Evolutionary conservation across 306 rosid species (phyloP).

Genomic region (Vigna trinervia): DNA sequence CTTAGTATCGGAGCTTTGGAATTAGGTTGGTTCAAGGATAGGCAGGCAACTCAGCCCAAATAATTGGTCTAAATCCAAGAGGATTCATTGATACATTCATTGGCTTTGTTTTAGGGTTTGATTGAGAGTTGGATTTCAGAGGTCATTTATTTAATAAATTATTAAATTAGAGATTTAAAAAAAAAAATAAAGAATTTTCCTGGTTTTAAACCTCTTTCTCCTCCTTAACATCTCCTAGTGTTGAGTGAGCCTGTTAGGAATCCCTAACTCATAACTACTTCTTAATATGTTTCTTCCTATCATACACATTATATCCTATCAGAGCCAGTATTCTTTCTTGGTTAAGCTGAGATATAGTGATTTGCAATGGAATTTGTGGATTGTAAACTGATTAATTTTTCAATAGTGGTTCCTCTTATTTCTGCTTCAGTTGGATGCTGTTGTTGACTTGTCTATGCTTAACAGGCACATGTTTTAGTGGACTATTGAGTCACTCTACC

Average conservation of each 20-base stretch:
- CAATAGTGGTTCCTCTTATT: background rate
- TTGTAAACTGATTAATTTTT: constrained; percentile 6
- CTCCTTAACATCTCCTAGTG: background rate
- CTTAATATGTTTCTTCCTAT: no score
- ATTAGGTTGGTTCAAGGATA: background rate
- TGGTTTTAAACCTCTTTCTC: background rate
- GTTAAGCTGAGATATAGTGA: background rate
- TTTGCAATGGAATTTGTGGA: constrained; percentile 1
- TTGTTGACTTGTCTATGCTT: constrained; percentile 6
- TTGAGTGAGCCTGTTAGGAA: background rate
- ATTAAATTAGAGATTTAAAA: background rate
- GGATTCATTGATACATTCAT: background rate
- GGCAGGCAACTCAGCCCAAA: background rate
- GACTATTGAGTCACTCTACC: constrained; percentile 8
- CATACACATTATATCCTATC: no score
- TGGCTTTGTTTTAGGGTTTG: background rate
- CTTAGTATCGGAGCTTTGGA: background rate
- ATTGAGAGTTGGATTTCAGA: background rate
- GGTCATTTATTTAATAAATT: background rate
- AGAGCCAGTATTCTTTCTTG: background rate
- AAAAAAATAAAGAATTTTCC: background rate
- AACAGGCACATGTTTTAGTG: background rate
- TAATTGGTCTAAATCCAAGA: background rate
- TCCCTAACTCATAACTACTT: no score
- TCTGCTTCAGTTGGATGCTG: background rate